phyloP scores from a whole-genome alignment of 2,329 filamentous ascomycete species.

The Teratosphaeria pseudoeucalypti region DNA sequence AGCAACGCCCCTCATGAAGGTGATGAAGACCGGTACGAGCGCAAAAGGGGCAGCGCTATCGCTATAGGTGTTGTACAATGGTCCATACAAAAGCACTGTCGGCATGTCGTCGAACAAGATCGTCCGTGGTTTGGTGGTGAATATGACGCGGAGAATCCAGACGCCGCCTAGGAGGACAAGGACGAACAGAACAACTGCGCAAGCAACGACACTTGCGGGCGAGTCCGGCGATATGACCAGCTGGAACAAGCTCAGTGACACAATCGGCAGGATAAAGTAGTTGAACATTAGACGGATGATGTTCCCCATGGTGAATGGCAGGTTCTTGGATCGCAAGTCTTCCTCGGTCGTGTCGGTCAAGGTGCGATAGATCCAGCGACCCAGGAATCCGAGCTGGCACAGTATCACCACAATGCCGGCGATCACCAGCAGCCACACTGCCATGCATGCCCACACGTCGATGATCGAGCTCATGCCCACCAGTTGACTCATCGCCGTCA shows the following conservation, averaged over 20 bases:
- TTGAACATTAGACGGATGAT: slow-evolving; percentile 76
- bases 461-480: slow-evolving; percentile 65
- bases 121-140: slow-evolving; percentile 68
- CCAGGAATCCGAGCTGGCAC: slow-evolving; percentile 65
- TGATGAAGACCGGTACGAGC: slow-evolving; percentile 74
- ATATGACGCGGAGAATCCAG: slow-evolving; percentile 75
- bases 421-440: slow-evolving; percentile 77
- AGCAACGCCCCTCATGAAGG: slow-evolving; percentile 74
- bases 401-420: slow-evolving; percentile 56
- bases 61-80: slow-evolving; percentile 93
- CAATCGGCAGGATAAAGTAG: slow-evolving; percentile 79
- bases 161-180: slow-evolving; percentile 61
- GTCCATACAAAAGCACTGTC: slow-evolving; percentile 80
- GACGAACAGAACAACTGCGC: slow-evolving; percentile 66
- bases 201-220: slow-evolving; percentile 57
- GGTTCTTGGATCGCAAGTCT: slow-evolving; percentile 81
- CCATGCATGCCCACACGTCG: slow-evolving; percentile 92
- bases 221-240: slow-evolving; percentile 64
- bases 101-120: slow-evolving; percentile 88
- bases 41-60: slow-evolving; percentile 88
- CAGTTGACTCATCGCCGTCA: slow-evolving; percentile 69
- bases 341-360: slow-evolving; percentile 66
- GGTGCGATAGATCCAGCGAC: slow-evolving; percentile 65
- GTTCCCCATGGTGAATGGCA: slow-evolving; percentile 59
- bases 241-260: slow-evolving; percentile 83